Evolutionary conservation across 768 basidiomycete genomes (phyloP), one percentile per base, ranked within the genome.

Genomic region (Trametes sanguinea): DNA sequence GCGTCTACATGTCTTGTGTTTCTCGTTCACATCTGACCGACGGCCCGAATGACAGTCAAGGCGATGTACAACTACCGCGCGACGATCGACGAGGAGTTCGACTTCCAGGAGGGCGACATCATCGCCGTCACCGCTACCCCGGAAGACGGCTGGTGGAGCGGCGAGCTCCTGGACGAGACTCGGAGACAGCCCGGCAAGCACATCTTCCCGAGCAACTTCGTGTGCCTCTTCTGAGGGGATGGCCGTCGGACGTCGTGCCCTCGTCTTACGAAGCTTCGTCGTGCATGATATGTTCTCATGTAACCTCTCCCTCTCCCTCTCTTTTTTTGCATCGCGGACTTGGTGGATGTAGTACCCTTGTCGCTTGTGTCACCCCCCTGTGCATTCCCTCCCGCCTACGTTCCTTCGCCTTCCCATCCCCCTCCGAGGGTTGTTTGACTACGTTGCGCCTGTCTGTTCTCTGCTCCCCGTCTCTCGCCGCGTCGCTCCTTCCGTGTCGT

Each of bases 61-160:
- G 94, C 94, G 42, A 76, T 95, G 65, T 96, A 92, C 72, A 90
- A 94, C 73, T 95, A 95, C 68, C 75, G 76, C 0, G 93, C 92
- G 14, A 87, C 89, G 10, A 92, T 90, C 64, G 88, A 91, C 1
- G 94, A 95, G 71, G 96, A 98, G 76, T 98, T 98, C 73, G 91
- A 95, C 73, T 98, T 98, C 85, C 92, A 95, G 71, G 80, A 87
- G 22, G 93, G 91, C 2, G 96, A 98, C 75, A 92, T 97, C 65
- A 97, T 98, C 65, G 95, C 95, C 6, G 95, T 98, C 9, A 95
- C 92, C 0, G 83, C 87, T 22, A 96, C 94, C 6, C 94, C 94
- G 4, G 94, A 95, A 68, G 95, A 97, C 69, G 96, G 96, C 1
- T 98, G 96, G 96, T 98, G 95, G 96, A 90, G 87, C 58, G 96